These are phyloP conservation scores for Corylus americana DNA, from an alignment of 306 rosid species.

Conservation along the genomic window DNA sequence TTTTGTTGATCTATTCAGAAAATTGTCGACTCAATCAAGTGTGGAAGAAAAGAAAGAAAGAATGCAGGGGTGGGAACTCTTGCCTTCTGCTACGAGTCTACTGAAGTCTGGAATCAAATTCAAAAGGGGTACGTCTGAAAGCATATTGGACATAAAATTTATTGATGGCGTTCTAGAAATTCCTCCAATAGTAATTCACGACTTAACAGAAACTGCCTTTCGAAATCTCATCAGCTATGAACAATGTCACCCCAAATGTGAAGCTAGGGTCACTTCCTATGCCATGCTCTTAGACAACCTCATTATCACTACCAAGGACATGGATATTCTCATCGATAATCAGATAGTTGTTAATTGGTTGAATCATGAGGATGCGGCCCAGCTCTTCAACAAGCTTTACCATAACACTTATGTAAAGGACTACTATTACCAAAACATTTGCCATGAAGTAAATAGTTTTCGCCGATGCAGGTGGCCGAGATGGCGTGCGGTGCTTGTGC, in stretches of 20 bases:
- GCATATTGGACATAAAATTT: slow-evolving; percentile 12
- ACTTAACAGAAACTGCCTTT: slow-evolving; percentile 5
- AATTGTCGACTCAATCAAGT: background rate
- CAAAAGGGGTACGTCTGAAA: background rate
- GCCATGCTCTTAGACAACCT: slow-evolving; percentile 20
- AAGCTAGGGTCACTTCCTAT: slow-evolving; percentile 15
- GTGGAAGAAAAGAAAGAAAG: too few relatives aligned
- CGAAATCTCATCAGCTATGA: slow-evolving; percentile 15
- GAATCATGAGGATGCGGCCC: slow-evolving; percentile 7
- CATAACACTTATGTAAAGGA: background rate
- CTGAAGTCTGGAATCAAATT: slow-evolving; percentile 15
- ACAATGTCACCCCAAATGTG: slow-evolving; percentile 21
- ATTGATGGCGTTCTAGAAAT: background rate
- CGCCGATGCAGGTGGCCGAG: background rate
- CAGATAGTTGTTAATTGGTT: background rate
- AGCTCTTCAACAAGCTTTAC: slow-evolving; percentile 14
- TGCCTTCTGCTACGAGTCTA: slow-evolving; percentile 8
- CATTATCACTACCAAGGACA: background rate
- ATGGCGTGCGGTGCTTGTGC: slow-evolving; percentile 12
- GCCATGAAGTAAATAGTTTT: too few relatives aligned
- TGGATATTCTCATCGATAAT: slow-evolving; percentile 3
- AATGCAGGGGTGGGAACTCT: background rate
- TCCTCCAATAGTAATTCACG: slow-evolving; percentile 12
- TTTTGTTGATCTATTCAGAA: slow-evolving; percentile 12
- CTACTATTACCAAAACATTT: too few relatives aligned